Evolutionary conservation across 2,329 filamentous ascomycete species (phyloP).

Genomic region (Arthrocladium fulminans): DNA sequence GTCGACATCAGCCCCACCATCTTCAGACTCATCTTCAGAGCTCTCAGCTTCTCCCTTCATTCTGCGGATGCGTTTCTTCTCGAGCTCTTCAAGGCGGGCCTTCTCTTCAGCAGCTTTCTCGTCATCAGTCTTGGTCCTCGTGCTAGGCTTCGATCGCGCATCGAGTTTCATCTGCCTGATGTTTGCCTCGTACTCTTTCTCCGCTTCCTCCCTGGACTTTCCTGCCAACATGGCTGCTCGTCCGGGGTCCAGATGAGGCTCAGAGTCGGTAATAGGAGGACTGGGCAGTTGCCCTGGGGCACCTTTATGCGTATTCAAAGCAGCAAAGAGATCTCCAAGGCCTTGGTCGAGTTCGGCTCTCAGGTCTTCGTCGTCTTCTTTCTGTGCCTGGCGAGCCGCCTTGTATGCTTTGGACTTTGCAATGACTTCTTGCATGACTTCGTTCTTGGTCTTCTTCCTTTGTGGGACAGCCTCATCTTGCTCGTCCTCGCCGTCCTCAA

Average conservation of each 20-base stretch:
- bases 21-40: constrained; percentile 48
- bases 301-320: constrained; percentile 54
- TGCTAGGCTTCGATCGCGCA: constrained; percentile 71
- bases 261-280: constrained; percentile 34
- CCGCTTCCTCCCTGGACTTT: constrained; percentile 57
- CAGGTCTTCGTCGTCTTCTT: constrained; percentile 87
- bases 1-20: constrained; percentile 36
- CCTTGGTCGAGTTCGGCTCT: constrained; percentile 77
- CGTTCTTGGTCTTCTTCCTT: constrained; percentile 77
- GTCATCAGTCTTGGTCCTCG: constrained; percentile 84
- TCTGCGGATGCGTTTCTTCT: constrained; percentile 69
- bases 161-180: constrained; percentile 77
- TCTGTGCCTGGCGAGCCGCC: constrained; percentile 71
- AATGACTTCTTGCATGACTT: constrained; percentile 96
- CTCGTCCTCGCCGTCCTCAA: constrained; percentile 44
- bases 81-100: constrained; percentile 65
- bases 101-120: constrained; percentile 73
- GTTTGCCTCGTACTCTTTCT: constrained; percentile 80
- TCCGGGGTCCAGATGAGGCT: constrained; percentile 53
- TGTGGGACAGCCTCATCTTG: constrained; percentile 32
- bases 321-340: constrained; percentile 62
- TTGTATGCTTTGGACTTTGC: constrained; percentile 95
- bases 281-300: constrained; percentile 41
- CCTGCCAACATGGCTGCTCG: constrained; percentile 52
- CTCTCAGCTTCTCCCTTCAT: constrained; percentile 76